Evolutionary conservation across 495 filamentous ascomycete genomes (phyloP), one percentile per base, ranked within the genome.

Genomic region (Lepidopterella palustris): DNA sequence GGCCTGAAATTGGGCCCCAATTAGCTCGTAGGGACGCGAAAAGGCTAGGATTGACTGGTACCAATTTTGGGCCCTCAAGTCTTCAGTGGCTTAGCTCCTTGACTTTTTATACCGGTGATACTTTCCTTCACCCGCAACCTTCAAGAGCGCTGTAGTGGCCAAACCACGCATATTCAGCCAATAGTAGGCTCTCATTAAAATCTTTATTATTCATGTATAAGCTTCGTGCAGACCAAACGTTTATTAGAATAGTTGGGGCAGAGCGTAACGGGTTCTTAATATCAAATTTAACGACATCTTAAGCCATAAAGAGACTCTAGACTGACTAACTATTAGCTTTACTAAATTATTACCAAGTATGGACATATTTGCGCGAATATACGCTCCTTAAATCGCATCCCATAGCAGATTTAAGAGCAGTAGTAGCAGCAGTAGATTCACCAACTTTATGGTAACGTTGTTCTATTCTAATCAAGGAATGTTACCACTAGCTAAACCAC

Each of bases 1-100:
- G 60, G 60, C 59, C 60, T 52, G 60, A 58, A 62, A 51, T 62
- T 58, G 45, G 59, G 55, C 55, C 55, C 45, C 24, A 51, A 62
- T 62, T 45, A 62, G 32, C 39, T 62, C 29, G 55, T 45, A n/a
- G 54, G 58, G 58, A 60, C 45, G 23, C 45, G 50, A 56, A 49
- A 57, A 60, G 50, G 60, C 57, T 53, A 5, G 59, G 42, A 57
- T 42, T 62, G 27, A 62, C 53, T 57, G 53, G 53, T 62, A 52
- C 59, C 40, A 62, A 35, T 57, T 62, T 57, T 25, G 55, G 60
- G 42, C 45, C 53, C 45, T 45, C n/a, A n/a, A 45, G 54, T 62
- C 27, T 45, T 57, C 45, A 20, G 42, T 57, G 53, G 59, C 59
- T 62, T 62, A 62, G 53, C 59, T 57, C 45, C 50, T 57, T 24